Evolutionary conservation across 2,329 filamentous ascomycete genomes (phyloP), one percentile per base, ranked within the genome.

Genomic region (Neofusicoccum umdonicola): DNA sequence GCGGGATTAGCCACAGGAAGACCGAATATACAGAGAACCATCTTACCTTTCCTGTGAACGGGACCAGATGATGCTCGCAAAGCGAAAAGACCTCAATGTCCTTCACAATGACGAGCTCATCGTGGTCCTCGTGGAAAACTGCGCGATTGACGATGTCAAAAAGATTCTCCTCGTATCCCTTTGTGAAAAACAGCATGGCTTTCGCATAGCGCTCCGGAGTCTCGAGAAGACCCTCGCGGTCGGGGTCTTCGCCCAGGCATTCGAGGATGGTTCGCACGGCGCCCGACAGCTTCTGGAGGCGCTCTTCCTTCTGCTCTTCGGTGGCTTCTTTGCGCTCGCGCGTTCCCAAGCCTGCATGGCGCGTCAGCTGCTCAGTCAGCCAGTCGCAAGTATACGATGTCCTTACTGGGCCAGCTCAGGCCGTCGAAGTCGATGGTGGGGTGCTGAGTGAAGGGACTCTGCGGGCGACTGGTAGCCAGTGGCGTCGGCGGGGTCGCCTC

Each of bases 11-110:
- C 47, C 12, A n/a, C n/a, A 5, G 19, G 27, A 19, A 12, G 31
- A 4, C 2, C 11, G 12, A 15, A 12, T 11, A 3, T 11, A 9
- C 41, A 8, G 1, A 42, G 13, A 34, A 15, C 15, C 15, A 19
- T 67, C 76, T 57, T 82, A 93, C 92, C 87, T 97, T 98, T 72
- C 95, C 95, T 3, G 87, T 94, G 73, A 99, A 99, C 0, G 95
- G 95, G 7, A 99, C 94, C 75, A 99, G 85, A 75, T 99, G 95
- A 77, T 99, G 95, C 81, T 99, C 95, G 82, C 95, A 99, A 48
- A 98, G 83, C 68, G 90, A 94, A 78, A 93, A 96, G 12, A 98
- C 87, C 75, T 97, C 93, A 72, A 99, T 98, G 73, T 98, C 93
- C 80, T 96, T 97, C 66, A 99, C 92, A 72, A 98, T 97, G 35